These are phyloP conservation scores for Colletotrichum simmondsii DNA, from an alignment of 2,329 filamentous ascomycete genomes.

Conservation along the genomic window DNA sequence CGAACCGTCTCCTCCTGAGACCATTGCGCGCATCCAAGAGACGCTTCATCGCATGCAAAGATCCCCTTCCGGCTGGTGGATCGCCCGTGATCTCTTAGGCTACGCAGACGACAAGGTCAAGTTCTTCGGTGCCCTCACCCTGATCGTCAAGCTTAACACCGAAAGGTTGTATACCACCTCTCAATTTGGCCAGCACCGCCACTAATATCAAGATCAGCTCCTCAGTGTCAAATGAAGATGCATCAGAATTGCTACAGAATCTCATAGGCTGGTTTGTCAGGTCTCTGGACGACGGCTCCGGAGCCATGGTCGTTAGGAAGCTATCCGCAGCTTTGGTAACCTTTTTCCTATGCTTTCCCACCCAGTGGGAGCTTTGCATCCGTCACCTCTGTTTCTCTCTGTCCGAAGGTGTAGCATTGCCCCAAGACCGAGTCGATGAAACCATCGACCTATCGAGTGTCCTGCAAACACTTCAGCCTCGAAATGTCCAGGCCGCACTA, in stretches of 20 bases:
- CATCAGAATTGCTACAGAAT: slow-evolving; percentile 67
- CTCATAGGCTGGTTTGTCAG: slow-evolving; percentile 72
- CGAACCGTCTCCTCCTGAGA: slow-evolving; percentile 59
- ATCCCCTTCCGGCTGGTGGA: slow-evolving; percentile 84
- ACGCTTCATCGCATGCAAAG: slow-evolving; percentile 83
- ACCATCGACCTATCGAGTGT: slow-evolving; percentile 55
- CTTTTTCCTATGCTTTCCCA: slow-evolving; percentile 78
- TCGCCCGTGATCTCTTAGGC: slow-evolving; percentile 80
- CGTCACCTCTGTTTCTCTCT: slow-evolving; percentile 66
- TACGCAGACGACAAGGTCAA: slow-evolving; percentile 79
- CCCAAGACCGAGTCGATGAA: slow-evolving; percentile 37
- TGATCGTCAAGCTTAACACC: slow-evolving; percentile 95
- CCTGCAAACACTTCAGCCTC: slow-evolving; percentile 57
- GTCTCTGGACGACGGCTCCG: slow-evolving; percentile 62
- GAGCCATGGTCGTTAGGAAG: slow-evolving; percentile 75
- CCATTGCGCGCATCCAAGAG: slow-evolving; percentile 70
- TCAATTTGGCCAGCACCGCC: background rate
- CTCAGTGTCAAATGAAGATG: slow-evolving; percentile 66
- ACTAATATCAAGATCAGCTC: slow-evolving; percentile 44
- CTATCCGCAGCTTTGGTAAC: slow-evolving; percentile 81
- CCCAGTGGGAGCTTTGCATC: slow-evolving; percentile 74
- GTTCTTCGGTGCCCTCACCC: slow-evolving; percentile 93
- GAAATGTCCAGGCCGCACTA: slow-evolving; percentile 66
- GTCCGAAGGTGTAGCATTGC: slow-evolving; percentile 38
- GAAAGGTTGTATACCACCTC: slow-evolving; percentile 70